Evolutionary conservation across 345 rosid species (phyloP), one percentile per base, ranked within the genome.

Genomic region (Eutrema heterophyllum): DNA sequence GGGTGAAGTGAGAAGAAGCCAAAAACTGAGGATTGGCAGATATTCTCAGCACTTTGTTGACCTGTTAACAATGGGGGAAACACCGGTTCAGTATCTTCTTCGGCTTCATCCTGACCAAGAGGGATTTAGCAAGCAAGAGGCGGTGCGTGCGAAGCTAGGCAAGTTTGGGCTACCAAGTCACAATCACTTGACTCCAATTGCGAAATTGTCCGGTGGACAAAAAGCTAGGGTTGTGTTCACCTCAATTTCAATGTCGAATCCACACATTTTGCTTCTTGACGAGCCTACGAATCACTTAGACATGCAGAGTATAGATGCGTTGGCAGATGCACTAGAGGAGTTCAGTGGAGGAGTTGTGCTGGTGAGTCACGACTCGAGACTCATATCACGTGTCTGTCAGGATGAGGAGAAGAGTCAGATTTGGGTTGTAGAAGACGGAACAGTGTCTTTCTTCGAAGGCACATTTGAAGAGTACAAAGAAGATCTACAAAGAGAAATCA

Each of bases 41-140:
- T 95, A 92, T 58, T 92, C 97, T 1, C 99, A 95, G 85, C 99
- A 95, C 72, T 95, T 95, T 78, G 97, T 92, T 48, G 97, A 95
- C 78, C 81, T 90, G 11, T 79, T 95, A 52, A 92, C 91, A 4
- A 90, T 92, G 99, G 96, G 85, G 33, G 97, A 92, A 61, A 92
- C 97, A 56, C 96, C 97, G 0, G 97, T 95, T 57, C 93, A 89
- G 76, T 95, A 95, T 78, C 97, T 95, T 75, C 96, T 95, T 12
- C 86, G 96, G 5, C 97, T 89, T 48, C 93, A 95, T 80, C 99
- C 99, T 3, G 97, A 90, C 39, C 97, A 95, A 81, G 97, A 91
- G 68, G 97, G 97, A 49, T 84, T 87, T 15, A 92, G 99, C 82
- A 94, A 92, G 75, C 97, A 89, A 81, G 99, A 95, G 75, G 96